Percentiles rank a stretch among this genome's conserved stretches.
Conservation (phyloP, 257 asterid genomes). For the Solanum paucissectum region DNA sequence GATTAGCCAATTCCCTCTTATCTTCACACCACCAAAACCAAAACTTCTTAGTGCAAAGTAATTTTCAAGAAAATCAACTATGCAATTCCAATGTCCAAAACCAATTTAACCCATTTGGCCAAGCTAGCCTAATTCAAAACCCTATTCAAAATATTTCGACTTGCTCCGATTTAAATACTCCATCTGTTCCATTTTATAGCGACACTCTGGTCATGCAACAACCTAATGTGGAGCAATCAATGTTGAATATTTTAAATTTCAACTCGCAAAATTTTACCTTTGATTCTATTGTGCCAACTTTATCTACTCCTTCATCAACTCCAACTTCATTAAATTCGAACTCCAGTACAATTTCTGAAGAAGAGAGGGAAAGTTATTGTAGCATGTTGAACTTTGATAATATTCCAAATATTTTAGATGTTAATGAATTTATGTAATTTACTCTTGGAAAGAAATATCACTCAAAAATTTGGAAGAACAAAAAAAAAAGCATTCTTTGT, state of each 20-base stretch:
- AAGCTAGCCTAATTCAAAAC: constrained; percentile 22
- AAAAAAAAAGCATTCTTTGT: background rate
- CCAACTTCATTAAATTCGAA: constrained; percentile 39
- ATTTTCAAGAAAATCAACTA: constrained; percentile 15
- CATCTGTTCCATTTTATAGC: background rate
- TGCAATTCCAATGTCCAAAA: constrained; percentile 5
- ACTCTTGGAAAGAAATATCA: background rate
- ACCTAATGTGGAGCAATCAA: constrained; percentile 13
- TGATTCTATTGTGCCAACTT: constrained; percentile 35
- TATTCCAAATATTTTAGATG: constrained; percentile 33
- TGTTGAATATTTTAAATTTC: constrained; percentile 9
- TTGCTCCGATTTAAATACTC: background rate
- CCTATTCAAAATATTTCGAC: constrained; percentile 16
- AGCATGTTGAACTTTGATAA: constrained; percentile 43
- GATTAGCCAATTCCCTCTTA: constrained; percentile 36
- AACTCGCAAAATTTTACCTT: constrained; percentile 10
- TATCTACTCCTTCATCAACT: constrained; percentile 61
- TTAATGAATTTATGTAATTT: constrained; percentile 37
- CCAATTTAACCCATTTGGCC: constrained; percentile 16
- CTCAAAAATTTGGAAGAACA: background rate
- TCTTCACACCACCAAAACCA: constrained; percentile 24
- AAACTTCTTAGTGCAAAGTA: constrained; percentile 13
- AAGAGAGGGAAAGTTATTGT: constrained; percentile 55
- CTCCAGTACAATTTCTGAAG: constrained; percentile 29
- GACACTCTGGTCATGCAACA: constrained; percentile 25